phyloP scores from a whole-genome alignment of 345 rosid species.

The Litchi chinensis region DNA sequence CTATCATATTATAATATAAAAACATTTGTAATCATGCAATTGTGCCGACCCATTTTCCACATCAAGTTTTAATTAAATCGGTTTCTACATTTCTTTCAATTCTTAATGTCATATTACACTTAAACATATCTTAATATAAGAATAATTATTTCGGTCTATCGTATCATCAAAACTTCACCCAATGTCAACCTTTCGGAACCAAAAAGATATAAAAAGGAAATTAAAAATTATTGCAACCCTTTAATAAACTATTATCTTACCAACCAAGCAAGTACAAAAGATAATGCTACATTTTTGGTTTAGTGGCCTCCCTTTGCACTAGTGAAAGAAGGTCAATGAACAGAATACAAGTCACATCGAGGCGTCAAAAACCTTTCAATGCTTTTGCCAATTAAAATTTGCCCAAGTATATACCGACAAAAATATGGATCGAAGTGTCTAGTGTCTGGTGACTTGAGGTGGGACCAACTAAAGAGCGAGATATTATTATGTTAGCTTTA shows the following conservation, averaged over 20 bases:
- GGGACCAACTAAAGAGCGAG: background rate
- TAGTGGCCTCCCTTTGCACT: background rate
- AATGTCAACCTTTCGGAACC: no score
- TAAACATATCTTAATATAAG: no score
- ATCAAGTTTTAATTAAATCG: no score
- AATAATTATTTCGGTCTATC: no score
- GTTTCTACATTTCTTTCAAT: no score
- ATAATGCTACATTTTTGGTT: background rate
- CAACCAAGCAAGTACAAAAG: slow-evolving; percentile 11
- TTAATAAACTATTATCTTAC: background rate
- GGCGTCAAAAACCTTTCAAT: background rate
- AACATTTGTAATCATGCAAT: no score
- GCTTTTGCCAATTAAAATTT: background rate
- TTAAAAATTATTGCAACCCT: background rate
- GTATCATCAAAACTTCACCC: no score
- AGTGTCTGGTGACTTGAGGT: background rate
- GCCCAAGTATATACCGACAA: slow-evolving; percentile 3
- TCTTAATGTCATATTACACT: no score
- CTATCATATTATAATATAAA: no score
- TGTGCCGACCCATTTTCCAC: no score
- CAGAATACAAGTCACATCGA: slow-evolving; percentile 18
- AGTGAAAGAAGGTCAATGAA: slow-evolving; percentile 5
- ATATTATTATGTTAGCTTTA: background rate
- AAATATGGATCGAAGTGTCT: background rate
- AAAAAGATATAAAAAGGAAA: no score